Percentiles rank a stretch among this genome's conserved stretches.
Evolutionary conservation across 352 stramenopile genomes (phyloP).

Genomic region (Globisporangium abappressorium): DNA sequence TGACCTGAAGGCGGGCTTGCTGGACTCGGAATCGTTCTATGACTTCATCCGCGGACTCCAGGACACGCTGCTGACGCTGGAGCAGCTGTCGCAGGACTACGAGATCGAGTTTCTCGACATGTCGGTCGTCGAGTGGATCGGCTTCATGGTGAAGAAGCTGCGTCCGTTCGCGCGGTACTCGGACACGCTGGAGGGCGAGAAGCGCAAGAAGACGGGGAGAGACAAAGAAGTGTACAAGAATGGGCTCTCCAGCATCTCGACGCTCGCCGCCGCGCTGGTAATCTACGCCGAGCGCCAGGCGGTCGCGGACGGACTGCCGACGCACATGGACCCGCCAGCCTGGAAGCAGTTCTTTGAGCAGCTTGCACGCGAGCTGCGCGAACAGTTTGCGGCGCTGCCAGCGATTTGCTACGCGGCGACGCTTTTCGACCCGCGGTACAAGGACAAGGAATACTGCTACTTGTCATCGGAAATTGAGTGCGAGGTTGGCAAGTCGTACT

Average conservation of each 20-base stretch:
- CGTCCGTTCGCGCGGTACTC: slow-evolving; percentile 70
- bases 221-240: slow-evolving; percentile 77
- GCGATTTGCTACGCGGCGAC: slow-evolving; percentile 67
- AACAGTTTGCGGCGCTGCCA: slow-evolving; percentile 49
- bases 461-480: slow-evolving; percentile 50
- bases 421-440: slow-evolving; percentile 78
- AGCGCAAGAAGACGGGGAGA: slow-evolving; percentile 66
- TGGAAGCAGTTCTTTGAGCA: slow-evolving; percentile 69
- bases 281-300: slow-evolving; percentile 67
- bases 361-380: slow-evolving; percentile 48
- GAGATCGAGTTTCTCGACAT: slow-evolving; percentile 41
- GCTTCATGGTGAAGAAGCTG: slow-evolving; percentile 67
- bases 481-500: slow-evolving; percentile 47
- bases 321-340: slow-evolving; percentile 34
- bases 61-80: slow-evolving; percentile 37
- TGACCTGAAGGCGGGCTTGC: slow-evolving; percentile 26
- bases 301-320: slow-evolving; percentile 23
- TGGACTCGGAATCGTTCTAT: slow-evolving; percentile 48
- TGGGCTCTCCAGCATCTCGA: slow-evolving; percentile 75
- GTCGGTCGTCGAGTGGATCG: slow-evolving; percentile 47
- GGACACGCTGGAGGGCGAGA: slow-evolving; percentile 70
- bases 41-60: slow-evolving; percentile 58
- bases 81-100: slow-evolving; percentile 56
- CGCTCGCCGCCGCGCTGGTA: slow-evolving; percentile 64
- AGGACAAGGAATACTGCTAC: slow-evolving; percentile 80